Base-by-base conservation (phyloP, 139 green algal species). In the Desmodesmus armatus region DNA sequence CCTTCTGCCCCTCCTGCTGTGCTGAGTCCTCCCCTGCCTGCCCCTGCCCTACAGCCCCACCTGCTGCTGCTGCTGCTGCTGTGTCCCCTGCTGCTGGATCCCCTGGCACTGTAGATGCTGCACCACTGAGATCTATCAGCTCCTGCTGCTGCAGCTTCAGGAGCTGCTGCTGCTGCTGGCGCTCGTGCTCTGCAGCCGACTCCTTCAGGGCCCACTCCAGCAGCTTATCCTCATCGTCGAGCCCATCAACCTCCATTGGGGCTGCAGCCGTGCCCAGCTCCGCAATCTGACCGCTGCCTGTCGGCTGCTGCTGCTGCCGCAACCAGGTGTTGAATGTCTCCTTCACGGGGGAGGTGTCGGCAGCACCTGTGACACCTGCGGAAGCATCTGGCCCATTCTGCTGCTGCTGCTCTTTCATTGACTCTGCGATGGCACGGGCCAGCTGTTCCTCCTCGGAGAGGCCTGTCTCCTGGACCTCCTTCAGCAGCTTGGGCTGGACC, bases 371-470 rank as follows among this genome's bases (percentile, higher is more conserved):
- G 3, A 29, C 53, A 47, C n/a, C 19, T 1, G 1, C 53, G 6
- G 76, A 25, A 47, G 19, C 33, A 1, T 13, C 35, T 15, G 25
- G 31, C 17, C 31, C 40, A 13, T 21, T n/a, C 43, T 53, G 33
- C 33, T 31, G 21, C 7, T 27, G 27, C 25, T 66, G 35, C 13
- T 82, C 29, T 37, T 89, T 55, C 63, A 73, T 69, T 31, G 79
- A 87, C 31, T 67, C n/a, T 21, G 72, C 55, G 3, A 89, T 65
- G 4, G 39, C 85, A 0, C 31, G n/a, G 55, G 43, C 35, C 44
- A 89, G 49, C 71, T 87, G 60, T 9, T 87, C 78, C 11, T 83
- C 85, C 29, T 89, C 85, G 3, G 23, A 41, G 37, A 83, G 43
- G 0, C 37, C 79, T 40, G 49, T n/a, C n/a, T n/a, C n/a, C 41